Evolutionary conservation across 1,139 yeast species (phyloP), one percentile per base, ranked within the genome.

Genomic region (Saccharomyces hybrid): DNA sequence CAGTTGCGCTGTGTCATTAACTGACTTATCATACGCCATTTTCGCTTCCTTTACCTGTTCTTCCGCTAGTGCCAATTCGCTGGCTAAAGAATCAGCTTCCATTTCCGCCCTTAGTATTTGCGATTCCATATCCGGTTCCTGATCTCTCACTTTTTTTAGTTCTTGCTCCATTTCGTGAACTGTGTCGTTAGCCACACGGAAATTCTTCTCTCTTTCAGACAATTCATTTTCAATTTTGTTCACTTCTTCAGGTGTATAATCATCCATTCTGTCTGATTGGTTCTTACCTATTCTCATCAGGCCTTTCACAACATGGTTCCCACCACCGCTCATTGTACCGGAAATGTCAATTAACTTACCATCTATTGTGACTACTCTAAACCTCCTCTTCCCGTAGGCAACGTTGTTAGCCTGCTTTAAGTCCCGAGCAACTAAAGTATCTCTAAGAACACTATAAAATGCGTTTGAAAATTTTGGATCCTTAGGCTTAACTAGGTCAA

Each of bases 261-360:
- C 26, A 14, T 63, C 63, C 1, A 72, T 63, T 16, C 64, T 61
- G 2, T 49, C 54, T 1, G 58, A 44, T 24, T 52, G 52, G 19
- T 62, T 47, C 28, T 26, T 29, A 2, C 46, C 64, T 5, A 68
- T 64, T 2, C 63, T 61, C 76, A 75, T 73, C 32, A 74, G 68
- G 14, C 77, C 78, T 47, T 66, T 69, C 14, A 81, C 77, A 14
- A 80, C 82, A 49, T 78, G 75, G 50, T 79, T 81, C 54, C 98
- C 98, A 71, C 99, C 99, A 64, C 99, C 99, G 52, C 95, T 84
- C 86, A 95, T 86, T 1, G 98, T 88, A 71, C 99, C 99, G 2
- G 96, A 87, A n/a, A 86, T 83, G 66, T 91, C 98, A 55, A 95
- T 93, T 34, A 93, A 76, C 63, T 89, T 87, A 31, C 99, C 99